Evolutionary conservation across 1,284 basidiomycete genomes (phyloP), one percentile per base, ranked within the genome.

Genomic region (Ustilago tritici): DNA sequence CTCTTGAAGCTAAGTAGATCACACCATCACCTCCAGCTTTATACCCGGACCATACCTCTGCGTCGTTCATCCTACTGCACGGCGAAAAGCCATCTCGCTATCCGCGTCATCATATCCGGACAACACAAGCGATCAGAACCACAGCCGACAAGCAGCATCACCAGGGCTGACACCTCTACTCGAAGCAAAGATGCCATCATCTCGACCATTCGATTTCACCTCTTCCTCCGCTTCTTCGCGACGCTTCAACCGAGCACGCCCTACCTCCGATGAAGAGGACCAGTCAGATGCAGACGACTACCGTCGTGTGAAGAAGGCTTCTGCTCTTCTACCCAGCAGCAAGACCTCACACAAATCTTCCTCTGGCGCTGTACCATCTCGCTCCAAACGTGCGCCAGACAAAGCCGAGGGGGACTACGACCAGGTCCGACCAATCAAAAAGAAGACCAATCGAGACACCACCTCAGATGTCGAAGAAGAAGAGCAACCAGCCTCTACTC

Each of bases 191-290:
- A 77, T 77, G 75, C 65, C 70, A 15, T 50, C 66, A 41, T 68
- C 75, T 34, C 61, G 67, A 31, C 52, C 75, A 1, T 74, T 78
- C 34, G 64, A 61, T 3, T 43, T 74, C 31, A 58, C 61, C 19
- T 74, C 71, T 15, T 76, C 74, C 15, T 71, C 71, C 12, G 70
- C 69, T 11, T 71, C 74, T 34, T 68, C 65, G 36, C 64, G 64
- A 4, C 69, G 65, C 17, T 61, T 53, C 10, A 69, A 76, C 19
- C 54, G 57, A 9, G 65, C 61, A 23, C 69, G 59, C 11, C 46
- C 59, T 9, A 31, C 61, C 3, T 63, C 65, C 36, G 65, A 76
- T 23, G 69, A 76, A 19, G 74, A 76, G 28, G 69, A 69, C 19
- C 52, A 63, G n/a, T 60, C 56, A 2, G 65, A 76, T 32, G 60